A percentile compares a stretch with the other conserved stretches of the same genome.
Evolutionary conservation across 2,329 filamentous ascomycete species (phyloP).

Genomic region (Fusarium succisae): DNA sequence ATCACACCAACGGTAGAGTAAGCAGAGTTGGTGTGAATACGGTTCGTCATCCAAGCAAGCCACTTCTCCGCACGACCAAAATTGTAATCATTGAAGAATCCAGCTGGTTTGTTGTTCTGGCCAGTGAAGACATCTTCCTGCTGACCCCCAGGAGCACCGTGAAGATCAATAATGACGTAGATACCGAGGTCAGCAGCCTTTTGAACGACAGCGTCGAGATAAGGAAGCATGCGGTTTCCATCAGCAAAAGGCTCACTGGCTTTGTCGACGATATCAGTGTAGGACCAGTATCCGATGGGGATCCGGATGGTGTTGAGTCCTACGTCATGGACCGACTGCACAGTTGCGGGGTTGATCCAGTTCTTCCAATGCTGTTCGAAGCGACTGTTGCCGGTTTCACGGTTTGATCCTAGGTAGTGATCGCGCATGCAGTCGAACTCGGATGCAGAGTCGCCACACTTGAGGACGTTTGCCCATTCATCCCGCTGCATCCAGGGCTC

Average conservation of each 20-base stretch:
- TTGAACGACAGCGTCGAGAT: conserved; percentile 21
- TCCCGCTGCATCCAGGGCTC: conserved; percentile 18
- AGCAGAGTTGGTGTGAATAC: conserved; percentile 19
- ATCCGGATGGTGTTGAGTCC: conserved; percentile 32
- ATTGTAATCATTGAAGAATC: conserved; percentile 27
- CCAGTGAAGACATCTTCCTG: conserved; percentile 31
- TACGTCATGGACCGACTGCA: conserved; percentile 31
- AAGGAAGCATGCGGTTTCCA: conserved; percentile 24
- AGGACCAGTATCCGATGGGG: conserved; percentile 35
- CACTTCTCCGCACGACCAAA: conserved; percentile 31
- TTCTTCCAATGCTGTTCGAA: conserved; percentile 29
- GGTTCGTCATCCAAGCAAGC: conserved; percentile 31
- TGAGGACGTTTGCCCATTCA: conserved; percentile 15
- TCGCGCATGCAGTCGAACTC: conserved; percentile 33
- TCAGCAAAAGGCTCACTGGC: conserved; percentile 26
- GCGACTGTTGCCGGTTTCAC: conserved; percentile 15
- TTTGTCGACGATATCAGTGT: conserved; percentile 22
- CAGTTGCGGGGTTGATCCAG: conserved; percentile 29
- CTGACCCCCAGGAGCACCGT: conserved; percentile 27
- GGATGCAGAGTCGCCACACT: conserved; percentile 11
- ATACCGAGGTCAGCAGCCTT: conserved; percentile 27
- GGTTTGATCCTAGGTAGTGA: conserved; percentile 17
- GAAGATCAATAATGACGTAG: conserved; percentile 33
- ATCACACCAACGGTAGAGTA: conserved; percentile 17
- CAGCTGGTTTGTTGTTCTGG: conserved; percentile 29